These are phyloP conservation scores for Ophiocordyceps robertsii DNA, from an alignment of 2,329 filamentous ascomycete genomes.

Conservation along the genomic window DNA sequence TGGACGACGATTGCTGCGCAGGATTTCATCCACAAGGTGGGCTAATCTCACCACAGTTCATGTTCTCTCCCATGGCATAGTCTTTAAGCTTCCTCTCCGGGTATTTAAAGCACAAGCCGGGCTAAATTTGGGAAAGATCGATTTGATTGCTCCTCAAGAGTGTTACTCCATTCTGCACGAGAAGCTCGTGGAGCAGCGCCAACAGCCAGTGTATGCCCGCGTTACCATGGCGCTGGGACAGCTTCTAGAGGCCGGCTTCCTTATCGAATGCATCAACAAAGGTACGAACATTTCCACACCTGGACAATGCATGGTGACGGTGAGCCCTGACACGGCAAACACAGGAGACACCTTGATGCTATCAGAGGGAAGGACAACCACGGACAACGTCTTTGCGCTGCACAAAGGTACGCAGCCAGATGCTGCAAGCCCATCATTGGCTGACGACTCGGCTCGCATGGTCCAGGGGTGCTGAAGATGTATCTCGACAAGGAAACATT, in stretches of 20 bases:
- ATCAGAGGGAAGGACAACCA: constrained; percentile 58
- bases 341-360: constrained; percentile 71
- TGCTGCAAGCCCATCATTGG: background rate
- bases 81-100: background rate
- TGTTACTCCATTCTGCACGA: constrained; percentile 39
- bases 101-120: background rate
- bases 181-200: constrained; percentile 28
- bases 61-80: too few species aligned
- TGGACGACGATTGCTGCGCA: constrained; percentile 56
- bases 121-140: constrained; percentile 30
- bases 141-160: constrained; percentile 60
- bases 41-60: too few species aligned
- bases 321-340: background rate
- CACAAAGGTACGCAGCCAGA: constrained; percentile 40
- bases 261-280: constrained; percentile 71
- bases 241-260: constrained; percentile 62
- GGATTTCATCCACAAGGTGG: constrained; percentile 57
- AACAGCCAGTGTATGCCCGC: constrained; percentile 42
- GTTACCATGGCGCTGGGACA: constrained; percentile 62
- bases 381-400: constrained; percentile 61
- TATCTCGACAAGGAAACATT: constrained; percentile 72
- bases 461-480: constrained; percentile 54
- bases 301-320: too few species aligned
- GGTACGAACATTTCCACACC: constrained; percentile 29
- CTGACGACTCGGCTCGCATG: background rate